Evolutionary conservation across 1,284 basidiomycete species (phyloP).

Genomic region (Austroboletus niveus): DNA sequence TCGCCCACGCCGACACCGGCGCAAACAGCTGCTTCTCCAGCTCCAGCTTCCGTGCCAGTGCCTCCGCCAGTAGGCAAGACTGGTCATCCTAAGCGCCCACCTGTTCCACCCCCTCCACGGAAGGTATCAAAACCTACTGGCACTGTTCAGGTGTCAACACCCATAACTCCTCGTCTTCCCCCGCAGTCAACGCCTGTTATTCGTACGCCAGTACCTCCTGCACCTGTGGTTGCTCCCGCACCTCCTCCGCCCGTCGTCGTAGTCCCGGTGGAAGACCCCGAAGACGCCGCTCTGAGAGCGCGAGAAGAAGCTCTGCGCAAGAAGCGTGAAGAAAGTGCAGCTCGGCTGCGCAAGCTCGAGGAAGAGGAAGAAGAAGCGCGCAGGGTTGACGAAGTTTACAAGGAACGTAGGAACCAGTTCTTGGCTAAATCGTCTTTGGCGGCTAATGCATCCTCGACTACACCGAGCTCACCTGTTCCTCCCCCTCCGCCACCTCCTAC

Average conservation of each 20-base stretch:
- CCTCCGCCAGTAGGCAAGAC: slow-evolving; percentile 33
- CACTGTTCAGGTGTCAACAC: too few relatives aligned
- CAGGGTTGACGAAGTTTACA: slow-evolving; percentile 58
- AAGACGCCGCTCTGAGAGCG: slow-evolving; percentile 60
- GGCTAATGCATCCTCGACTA: slow-evolving; percentile 11
- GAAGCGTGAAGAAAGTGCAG: slow-evolving; percentile 63
- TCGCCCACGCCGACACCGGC: slow-evolving; percentile 33
- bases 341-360: slow-evolving; percentile 66
- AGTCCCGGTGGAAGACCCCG: slow-evolving; percentile 49
- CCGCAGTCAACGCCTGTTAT: slow-evolving; percentile 17
- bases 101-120: slow-evolving; percentile 47
- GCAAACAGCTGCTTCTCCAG: slow-evolving; percentile 34
- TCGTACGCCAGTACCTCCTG: slow-evolving; percentile 29
- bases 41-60: slow-evolving; percentile 34
- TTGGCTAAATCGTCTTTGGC: slow-evolving; percentile 40
- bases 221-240: slow-evolving; percentile 37
- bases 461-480: slow-evolving; percentile 16
- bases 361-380: slow-evolving; percentile 70
- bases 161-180: too few relatives aligned
- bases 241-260: slow-evolving; percentile 33
- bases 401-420: slow-evolving; percentile 43
- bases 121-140: slow-evolving; percentile 20
- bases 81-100: slow-evolving; percentile 34
- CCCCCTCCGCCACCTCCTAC: slow-evolving; percentile 18
- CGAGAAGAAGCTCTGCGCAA: slow-evolving; percentile 68